Evolutionary conservation across 2,329 filamentous ascomycete species (phyloP).

Genomic region (Curvularia verruculosa): DNA sequence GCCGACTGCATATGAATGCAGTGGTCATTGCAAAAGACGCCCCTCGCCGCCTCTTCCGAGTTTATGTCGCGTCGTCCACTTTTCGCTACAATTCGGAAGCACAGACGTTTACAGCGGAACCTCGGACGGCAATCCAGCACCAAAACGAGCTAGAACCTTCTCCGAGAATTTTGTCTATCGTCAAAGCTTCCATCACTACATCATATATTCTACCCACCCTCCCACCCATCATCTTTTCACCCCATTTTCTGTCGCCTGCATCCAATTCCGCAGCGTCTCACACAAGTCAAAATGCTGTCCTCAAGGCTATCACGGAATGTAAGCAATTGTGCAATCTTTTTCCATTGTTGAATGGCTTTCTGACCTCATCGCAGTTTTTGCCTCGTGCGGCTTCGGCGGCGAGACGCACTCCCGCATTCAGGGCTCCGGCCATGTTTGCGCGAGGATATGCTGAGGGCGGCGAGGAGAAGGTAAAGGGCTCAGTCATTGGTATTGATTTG

Average conservation of each 20-base stretch:
- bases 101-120: constrained; percentile 27
- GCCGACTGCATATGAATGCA: not conserved
- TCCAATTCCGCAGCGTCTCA: constrained; percentile 38
- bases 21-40: not conserved
- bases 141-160: constrained; percentile 36
- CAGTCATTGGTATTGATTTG: constrained; percentile 97
- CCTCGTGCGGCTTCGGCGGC: constrained; percentile 75
- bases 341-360: constrained; percentile 12
- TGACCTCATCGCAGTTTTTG: constrained; percentile 57
- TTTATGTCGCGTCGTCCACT: constrained; percentile 2
- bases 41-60: constrained; percentile 3
- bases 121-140: constrained; percentile 24
- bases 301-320: constrained; percentile 52
- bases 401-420: constrained; percentile 68
- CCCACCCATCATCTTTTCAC: constrained; percentile 26
- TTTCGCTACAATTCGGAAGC: constrained; percentile 14
- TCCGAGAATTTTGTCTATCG: constrained; percentile 33
- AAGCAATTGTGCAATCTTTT: constrained; percentile 26
- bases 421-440: constrained; percentile 72
- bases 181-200: constrained; percentile 39
- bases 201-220: constrained; percentile 34
- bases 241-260: constrained; percentile 38
- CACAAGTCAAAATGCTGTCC: constrained; percentile 47
- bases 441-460: constrained; percentile 73
- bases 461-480: constrained; percentile 85